Evolutionary conservation across 495 filamentous ascomycete genomes (phyloP), one percentile per base, ranked within the genome.

Genomic region (Rhizodiscina lignyota): DNA sequence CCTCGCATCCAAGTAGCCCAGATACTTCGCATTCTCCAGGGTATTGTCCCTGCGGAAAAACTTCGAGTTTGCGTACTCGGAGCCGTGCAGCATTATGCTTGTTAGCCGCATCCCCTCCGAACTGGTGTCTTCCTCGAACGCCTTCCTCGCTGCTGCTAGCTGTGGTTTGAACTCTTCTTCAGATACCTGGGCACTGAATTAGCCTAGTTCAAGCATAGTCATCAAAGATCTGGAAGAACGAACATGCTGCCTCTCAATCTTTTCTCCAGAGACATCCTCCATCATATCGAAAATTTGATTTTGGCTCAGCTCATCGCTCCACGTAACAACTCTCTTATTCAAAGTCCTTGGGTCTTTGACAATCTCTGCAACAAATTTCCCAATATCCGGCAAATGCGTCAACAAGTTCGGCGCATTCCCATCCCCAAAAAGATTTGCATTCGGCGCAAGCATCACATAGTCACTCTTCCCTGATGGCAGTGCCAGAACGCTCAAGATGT

Each of bases 31-130:
- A 38, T 61, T 61, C 36, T 70, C 67, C 0, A 63, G 65, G 32
- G 56, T 65, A 45, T 74, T 73, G 36, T 76, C 70, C 17, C 61
- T 63, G 12, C 70, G 61, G 20, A 74, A 49, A 21, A 58, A 61
- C 62, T 63, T 67, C 0, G 60, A 64, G 33, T 64, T 49, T 35
- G 61, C 49, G 39, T 73, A 72, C 40, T 74, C 56, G 38, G 59
- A 52, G 12, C 60, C 39, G 17, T 58, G 56, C 1, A 58, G 51
- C 12, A 54, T 47, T 30, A 66, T 53, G 40, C 62, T 57, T 38
- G 60, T 62, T n/a, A n/a, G n/a, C n/a, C n/a, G n/a, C 41, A 61
- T 49, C 16, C 62, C 52, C 29, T 65, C 56, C n/a, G n/a, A n/a
- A 41, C 58, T 60, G 10, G 63, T 63, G 31, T 63, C 58, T 52